Base-by-base conservation (phyloP, 306 rosid species). In the Ormosia emarginata region DNA sequence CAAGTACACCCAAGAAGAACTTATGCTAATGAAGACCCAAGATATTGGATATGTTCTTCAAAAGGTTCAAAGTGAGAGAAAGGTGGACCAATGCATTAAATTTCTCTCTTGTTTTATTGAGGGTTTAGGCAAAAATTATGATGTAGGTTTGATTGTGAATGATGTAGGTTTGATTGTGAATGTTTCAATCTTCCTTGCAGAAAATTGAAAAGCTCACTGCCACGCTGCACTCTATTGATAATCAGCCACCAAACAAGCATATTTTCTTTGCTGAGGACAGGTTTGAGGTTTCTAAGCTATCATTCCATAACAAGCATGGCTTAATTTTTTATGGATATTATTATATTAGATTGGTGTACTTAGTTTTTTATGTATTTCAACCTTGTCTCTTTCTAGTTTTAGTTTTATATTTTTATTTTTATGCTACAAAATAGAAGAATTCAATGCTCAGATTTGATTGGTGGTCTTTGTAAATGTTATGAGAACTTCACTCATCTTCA, bases 21-120 rank as follows among this genome's bases (percentile, higher is more conserved):
- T 93, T 40, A 74, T 88, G 85, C 81, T 93, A 70, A 93, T 95
- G 97, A 93, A 93, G 86, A 88, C 95, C 43, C 98, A 91, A 71
- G 97, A 93, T 84, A 88, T 87, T 9, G 97, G 95, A 49, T 95
- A 95, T 81, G 73, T 93, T 71, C 92, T 91, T 79, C 97, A 87
- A 83, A 91, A 89, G 82, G 17, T 83, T 78, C 97, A 89, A 87
- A 93, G 95, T 76, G 97, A 93, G 85, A 93, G 85, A 83, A 93
- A 86, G 87, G 98, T 92, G 63, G 2, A 7, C 3, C 7, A 7
- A 12, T 76, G 59, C 39, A 34, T 59, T 37, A 14, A 53, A 18
- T 74, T 61, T 15, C 52, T n/a, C 50, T 82, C 34, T 46, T 64
- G 59, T 36, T 58, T 64, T 75, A 47, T 59, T 40, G 6, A 9